These are phyloP conservation scores for Colletotrichum echinochloae DNA, from an alignment of 2,329 filamentous ascomycete species.

Conservation along the genomic window DNA sequence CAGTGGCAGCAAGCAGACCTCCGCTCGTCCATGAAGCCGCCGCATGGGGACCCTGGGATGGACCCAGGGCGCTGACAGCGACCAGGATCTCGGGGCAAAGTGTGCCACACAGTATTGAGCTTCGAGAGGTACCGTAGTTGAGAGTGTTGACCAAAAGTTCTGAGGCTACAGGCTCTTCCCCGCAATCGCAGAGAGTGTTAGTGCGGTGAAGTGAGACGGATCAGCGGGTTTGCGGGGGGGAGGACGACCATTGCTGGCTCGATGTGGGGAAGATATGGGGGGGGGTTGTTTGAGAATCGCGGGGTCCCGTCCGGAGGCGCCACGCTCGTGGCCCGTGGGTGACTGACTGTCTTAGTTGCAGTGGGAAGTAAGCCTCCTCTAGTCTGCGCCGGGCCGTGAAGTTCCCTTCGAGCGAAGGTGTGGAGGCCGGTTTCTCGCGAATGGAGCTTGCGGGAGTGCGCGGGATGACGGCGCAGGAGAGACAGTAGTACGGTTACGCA, in stretches of 20 bases:
- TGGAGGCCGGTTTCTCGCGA: conserved; percentile 23
- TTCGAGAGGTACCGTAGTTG: background rate
- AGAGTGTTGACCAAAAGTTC: conserved; percentile 14
- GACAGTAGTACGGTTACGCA: conserved; percentile 7
- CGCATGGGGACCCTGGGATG: conserved; percentile 27
- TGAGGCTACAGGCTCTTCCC: conserved; percentile 29
- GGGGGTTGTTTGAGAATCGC: conserved; percentile 35
- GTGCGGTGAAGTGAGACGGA: conserved; percentile 8
- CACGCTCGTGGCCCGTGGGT: conserved; percentile 19
- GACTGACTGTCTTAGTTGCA: conserved; percentile 20
- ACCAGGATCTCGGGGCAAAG: background rate
- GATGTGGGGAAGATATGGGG: conserved; percentile 30
- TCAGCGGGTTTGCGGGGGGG: conserved; percentile 23
- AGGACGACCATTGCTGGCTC: conserved; percentile 24
- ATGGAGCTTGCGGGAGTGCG: conserved; percentile 11
- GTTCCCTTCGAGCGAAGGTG: conserved; percentile 40
- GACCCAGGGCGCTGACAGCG: conserved; percentile 19
- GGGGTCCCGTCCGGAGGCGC: conserved; percentile 26
- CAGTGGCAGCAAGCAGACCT: conserved; percentile 10
- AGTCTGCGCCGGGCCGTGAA: conserved; percentile 17
- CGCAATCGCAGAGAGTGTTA: conserved; percentile 17
- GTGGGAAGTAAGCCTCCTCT: too few species aligned
- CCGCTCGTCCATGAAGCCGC: conserved; percentile 36
- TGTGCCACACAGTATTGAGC: conserved; percentile 11
- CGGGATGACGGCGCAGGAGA: background rate